Evolutionary conservation across 169 alveolate genomes (phyloP).

Genomic region (Amoebophrya sp.): DNA sequence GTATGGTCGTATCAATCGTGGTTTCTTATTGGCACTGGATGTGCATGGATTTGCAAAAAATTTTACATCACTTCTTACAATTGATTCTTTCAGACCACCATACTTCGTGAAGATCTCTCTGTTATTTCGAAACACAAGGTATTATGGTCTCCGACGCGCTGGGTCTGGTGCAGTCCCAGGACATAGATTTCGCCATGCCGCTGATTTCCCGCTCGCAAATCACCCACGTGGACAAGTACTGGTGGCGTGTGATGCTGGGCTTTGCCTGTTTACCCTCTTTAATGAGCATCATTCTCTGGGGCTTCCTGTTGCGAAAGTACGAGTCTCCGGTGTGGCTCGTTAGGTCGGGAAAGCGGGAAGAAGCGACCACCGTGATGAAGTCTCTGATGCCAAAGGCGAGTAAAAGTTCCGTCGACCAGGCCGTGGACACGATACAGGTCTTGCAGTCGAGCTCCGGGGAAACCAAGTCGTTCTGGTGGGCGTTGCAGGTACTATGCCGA

Average conservation of each 20-base stretch:
- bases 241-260: conserved; percentile 34
- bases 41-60: no score
- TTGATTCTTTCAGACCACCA: no score
- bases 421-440: neutral
- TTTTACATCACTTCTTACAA: no score
- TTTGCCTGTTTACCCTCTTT: neutral
- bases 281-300: neutral
- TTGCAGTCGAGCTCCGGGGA: neutral
- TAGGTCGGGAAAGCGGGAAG: neutral
- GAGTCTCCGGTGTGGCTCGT: conserved; percentile 18
- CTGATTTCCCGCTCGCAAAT: neutral
- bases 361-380: neutral
- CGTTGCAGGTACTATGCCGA: neutral
- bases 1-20: no score
- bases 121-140: no score
- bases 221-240: neutral
- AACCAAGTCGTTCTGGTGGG: neutral
- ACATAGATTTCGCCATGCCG: neutral
- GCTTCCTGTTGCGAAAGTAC: neutral
- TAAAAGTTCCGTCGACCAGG: neutral
- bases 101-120: no score
- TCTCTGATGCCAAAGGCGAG: neutral
- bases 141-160: conserved; percentile 52
- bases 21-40: no score
- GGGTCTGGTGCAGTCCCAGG: conserved; percentile 46